Evolutionary conservation across 2,329 filamentous ascomycete genomes (phyloP).

Genomic region (Dactylellina cionopaga): DNA sequence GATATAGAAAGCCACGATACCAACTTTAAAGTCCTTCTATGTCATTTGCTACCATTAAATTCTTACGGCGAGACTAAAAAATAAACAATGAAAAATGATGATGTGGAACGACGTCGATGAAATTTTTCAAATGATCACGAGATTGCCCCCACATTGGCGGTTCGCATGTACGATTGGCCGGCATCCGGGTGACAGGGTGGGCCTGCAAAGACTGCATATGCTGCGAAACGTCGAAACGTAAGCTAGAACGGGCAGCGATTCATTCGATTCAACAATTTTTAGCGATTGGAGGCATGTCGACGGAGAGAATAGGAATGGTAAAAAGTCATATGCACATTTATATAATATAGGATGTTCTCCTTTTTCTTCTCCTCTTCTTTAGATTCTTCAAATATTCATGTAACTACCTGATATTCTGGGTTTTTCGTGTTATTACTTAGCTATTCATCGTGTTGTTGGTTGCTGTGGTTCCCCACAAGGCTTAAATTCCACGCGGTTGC

Average conservation of each 20-base stretch:
- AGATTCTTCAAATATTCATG: not conserved
- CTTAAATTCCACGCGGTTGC: constrained; percentile 18
- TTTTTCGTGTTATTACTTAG: not conserved
- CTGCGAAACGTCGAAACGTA: not conserved
- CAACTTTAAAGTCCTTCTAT: not conserved
- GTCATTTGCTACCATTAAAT: not conserved
- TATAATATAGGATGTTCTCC: too few relatives aligned
- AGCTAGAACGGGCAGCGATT: constrained; percentile 15
- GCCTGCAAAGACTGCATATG: not conserved
- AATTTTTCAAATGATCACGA: constrained; percentile 42
- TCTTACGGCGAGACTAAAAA: not conserved
- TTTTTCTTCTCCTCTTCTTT: not conserved
- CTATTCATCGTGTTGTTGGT: not conserved
- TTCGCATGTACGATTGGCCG: constrained; percentile 8
- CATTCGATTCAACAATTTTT: constrained; percentile 28
- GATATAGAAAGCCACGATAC: not conserved
- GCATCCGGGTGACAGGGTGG: constrained; percentile 7
- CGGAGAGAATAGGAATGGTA: not conserved
- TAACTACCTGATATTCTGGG: not conserved
- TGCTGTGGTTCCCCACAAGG: constrained; percentile 24
- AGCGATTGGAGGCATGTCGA: constrained; percentile 4
- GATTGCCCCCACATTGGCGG: constrained; percentile 40
- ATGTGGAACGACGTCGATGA: too few relatives aligned
- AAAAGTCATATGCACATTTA: not conserved
- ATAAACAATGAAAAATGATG: not conserved